Evolutionary conservation across 225 moss, liverwort and hornwort genomes (phyloP), one percentile per base, ranked within the genome.

Genomic region (Physcomitrium patens): DNA sequence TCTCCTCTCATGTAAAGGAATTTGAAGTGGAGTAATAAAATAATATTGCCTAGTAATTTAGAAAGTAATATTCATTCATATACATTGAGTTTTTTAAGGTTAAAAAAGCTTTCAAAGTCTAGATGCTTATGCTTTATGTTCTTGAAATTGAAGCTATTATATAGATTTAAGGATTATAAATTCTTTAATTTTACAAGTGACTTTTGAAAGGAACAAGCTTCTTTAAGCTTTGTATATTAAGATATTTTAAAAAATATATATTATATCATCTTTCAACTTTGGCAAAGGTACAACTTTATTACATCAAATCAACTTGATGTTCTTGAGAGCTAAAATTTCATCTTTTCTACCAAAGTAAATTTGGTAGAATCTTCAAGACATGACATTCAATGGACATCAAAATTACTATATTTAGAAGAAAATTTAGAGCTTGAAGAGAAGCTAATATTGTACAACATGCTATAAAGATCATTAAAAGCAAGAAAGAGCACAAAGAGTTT

Each of bases 231-330:
- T 0, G 0, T 0, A 77, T 8, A 18, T 69, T 62, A 61, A 77
- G 77, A 46, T 0, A 10, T 49, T 57, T 60, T n/a, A n/a, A n/a
- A 4, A 76, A 67, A 12, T 49, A 60, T 14, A 56, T n/a, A 76
- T 68, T 31, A 67, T 67, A 76, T 58, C 67, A 47, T 66, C 46
- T 27, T 66, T 59, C 5, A 76, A 20, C 67, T 76, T 67, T 18
- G 59, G 76, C 31, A 76, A 76, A 10, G 58, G 47, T 60, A 67
- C 67, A 59, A 76, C 8, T 67, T 68, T 68, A 58, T 68, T 18
- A 27, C 76, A 76, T 13, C 0, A 48, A 37, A 1, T 31, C 24
- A 76, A 0, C 37, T 18, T 3, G 0, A 76, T 18, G 28, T 49
- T 3, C 59, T 76, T 20, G 5, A 76, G 66, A 59, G 67, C 31